Evolutionary conservation across 768 basidiomycete genomes (phyloP).

Genomic region (Leucocoprinus birnbaumii): DNA sequence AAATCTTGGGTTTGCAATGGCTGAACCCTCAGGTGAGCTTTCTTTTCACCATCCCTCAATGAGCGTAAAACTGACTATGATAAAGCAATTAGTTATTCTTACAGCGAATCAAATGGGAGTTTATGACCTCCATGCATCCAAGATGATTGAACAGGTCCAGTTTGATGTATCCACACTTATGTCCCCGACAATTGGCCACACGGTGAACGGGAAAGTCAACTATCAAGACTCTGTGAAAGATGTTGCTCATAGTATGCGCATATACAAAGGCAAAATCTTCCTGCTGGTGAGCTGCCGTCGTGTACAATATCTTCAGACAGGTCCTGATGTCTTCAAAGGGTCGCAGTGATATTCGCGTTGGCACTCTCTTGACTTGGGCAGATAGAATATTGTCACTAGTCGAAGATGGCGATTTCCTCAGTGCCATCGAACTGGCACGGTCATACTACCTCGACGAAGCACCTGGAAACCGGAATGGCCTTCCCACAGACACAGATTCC

Average conservation of each 20-base stretch:
- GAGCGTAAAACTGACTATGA: too few relatives aligned
- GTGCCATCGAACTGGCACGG: constrained; percentile 83
- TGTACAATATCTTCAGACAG: neutral
- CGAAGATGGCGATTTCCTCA: constrained; percentile 82
- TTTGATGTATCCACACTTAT: constrained; percentile 57
- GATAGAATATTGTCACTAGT: constrained; percentile 86
- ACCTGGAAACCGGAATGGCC: constrained; percentile 82
- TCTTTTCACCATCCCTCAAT: constrained; percentile 16
- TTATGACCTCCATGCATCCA: constrained; percentile 57
- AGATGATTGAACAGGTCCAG: constrained; percentile 57
- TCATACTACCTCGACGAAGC: constrained; percentile 79
- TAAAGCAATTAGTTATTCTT: constrained; percentile 67
- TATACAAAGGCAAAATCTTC: constrained; percentile 91
- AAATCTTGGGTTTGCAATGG: constrained; percentile 82
- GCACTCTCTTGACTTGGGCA: constrained; percentile 91
- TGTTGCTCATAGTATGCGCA: constrained; percentile 67
- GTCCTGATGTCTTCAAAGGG: constrained; percentile 48
- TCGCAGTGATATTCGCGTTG: constrained; percentile 67
- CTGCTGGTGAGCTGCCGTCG: constrained; percentile 61
- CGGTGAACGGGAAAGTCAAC: constrained; percentile 41
- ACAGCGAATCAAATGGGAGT: constrained; percentile 61
- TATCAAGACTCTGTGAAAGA: constrained; percentile 49
- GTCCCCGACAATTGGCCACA: constrained; percentile 48
- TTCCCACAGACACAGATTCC: constrained; percentile 64
- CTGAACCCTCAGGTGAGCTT: constrained; percentile 81